Evolutionary conservation across 331 rosid genomes (phyloP).

Genomic region (Acacia concinna): DNA sequence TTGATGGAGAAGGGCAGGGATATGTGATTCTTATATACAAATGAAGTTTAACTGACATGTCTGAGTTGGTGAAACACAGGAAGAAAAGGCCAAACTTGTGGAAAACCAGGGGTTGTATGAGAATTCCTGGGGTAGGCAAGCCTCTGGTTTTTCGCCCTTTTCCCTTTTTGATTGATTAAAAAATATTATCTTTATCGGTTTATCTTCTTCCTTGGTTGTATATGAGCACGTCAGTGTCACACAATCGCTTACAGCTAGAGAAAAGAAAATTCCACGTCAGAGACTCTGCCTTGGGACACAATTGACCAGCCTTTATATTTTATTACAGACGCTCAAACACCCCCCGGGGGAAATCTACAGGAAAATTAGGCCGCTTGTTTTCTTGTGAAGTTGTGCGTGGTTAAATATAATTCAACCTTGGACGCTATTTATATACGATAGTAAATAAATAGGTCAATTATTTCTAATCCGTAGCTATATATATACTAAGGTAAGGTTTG

Average conservation of each 20-base stretch:
- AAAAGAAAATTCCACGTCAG: not conserved
- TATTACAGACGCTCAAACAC: not conserved
- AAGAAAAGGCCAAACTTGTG: not conserved
- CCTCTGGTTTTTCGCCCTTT: not conserved
- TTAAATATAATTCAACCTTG: not conserved
- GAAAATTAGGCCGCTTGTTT: not conserved
- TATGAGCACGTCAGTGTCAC: conserved; percentile 6
- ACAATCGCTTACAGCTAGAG: too few species aligned
- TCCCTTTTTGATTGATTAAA: not conserved
- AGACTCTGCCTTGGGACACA: not conserved
- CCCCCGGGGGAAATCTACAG: not conserved
- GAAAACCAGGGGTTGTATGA: not conserved
- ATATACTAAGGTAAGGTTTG: too few species aligned
- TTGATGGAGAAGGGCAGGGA: not conserved
- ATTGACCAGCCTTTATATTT: not conserved
- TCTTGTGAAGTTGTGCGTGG: not conserved
- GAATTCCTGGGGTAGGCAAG: not conserved
- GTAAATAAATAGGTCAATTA: not conserved
- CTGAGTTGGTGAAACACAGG: not conserved
- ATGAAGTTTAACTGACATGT: not conserved
- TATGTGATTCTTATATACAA: not conserved
- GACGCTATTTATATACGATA: not conserved
- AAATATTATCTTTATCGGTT: not conserved
- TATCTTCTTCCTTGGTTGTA: not conserved
- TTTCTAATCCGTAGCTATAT: not conserved